phyloP scores from a whole-genome alignment of 192 early-diverging fungal genomes.

The Coemansia asiatica region DNA sequence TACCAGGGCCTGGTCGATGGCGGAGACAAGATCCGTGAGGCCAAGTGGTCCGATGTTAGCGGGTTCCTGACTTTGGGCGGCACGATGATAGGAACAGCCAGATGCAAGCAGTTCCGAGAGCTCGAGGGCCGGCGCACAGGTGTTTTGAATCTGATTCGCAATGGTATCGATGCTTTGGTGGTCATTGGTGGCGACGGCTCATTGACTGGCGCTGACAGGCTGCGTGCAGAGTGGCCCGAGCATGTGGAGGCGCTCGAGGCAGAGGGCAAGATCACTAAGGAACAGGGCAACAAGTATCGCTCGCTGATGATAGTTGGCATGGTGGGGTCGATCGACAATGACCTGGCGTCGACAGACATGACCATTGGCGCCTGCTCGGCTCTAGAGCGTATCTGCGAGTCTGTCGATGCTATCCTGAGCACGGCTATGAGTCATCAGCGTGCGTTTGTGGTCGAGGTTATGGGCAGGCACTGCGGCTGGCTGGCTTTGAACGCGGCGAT shows the following conservation, averaged over 20 bases:
- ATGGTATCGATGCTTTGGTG: constrained; percentile 92
- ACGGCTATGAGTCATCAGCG: constrained; percentile 94
- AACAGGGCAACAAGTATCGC: constrained; percentile 61
- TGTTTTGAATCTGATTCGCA: constrained; percentile 80
- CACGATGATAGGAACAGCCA: constrained; percentile 91
- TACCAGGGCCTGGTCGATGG: constrained; percentile 97
- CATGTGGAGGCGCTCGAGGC: constrained; percentile 74
- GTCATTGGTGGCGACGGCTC: constrained; percentile 97
- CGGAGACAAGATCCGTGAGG: constrained; percentile 77
- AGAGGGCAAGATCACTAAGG: constrained; percentile 57
- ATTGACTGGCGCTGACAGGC: constrained; percentile 89
- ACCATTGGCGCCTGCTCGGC: constrained; percentile 95
- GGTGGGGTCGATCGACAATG: constrained; percentile 97
- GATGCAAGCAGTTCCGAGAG: constrained; percentile 83
- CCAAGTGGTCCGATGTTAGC: constrained; percentile 89
- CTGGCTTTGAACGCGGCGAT: constrained; percentile 83
- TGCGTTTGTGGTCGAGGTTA: constrained; percentile 97
- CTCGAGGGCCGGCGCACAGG: constrained; percentile 80
- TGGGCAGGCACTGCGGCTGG: constrained; percentile 99
- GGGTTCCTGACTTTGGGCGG: constrained; percentile 86
- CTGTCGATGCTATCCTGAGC: constrained; percentile 86
- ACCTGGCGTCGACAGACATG: constrained; percentile 85
- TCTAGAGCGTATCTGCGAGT: constrained; percentile 94
- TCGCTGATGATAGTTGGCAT: constrained; percentile 92
- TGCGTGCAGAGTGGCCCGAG: constrained; percentile 88